phyloP scores from a whole-genome alignment of 331 rosid genomes.

The Dryas integrifolia region DNA sequence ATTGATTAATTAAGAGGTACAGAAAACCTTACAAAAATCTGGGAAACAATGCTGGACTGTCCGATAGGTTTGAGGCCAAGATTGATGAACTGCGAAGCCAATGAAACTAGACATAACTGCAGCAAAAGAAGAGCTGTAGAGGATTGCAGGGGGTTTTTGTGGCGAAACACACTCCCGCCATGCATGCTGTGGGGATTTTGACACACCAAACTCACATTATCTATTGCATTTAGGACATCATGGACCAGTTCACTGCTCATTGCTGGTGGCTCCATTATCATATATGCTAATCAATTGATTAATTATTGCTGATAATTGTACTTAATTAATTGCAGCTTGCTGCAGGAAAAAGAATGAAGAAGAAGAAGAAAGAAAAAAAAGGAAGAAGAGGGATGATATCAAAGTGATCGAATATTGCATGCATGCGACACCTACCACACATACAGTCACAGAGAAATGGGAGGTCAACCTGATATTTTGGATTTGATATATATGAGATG shows the following conservation, averaged over 20 bases:
- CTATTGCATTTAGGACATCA: background rate
- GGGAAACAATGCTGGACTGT: slow-evolving; percentile 63
- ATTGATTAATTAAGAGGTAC: too few relatives aligned
- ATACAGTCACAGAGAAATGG: background rate
- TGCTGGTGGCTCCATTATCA: too few relatives aligned
- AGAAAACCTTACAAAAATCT: slow-evolving; percentile 54
- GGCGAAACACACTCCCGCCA: background rate
- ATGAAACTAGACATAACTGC: slow-evolving; percentile 44
- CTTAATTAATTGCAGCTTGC: background rate
- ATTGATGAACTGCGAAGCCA: slow-evolving; percentile 35
- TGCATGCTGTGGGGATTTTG: slow-evolving; percentile 25
- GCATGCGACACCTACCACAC: background rate
- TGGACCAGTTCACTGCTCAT: background rate
- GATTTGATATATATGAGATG: background rate
- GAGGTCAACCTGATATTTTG: slow-evolving; percentile 42
- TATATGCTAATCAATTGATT: too few relatives aligned
- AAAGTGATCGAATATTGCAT: background rate
- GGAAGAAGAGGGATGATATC: background rate
- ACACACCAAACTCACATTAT: slow-evolving; percentile 42
- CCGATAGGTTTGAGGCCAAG: slow-evolving; percentile 51
- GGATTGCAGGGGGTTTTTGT: slow-evolving; percentile 34
- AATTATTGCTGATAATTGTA: too few relatives aligned
- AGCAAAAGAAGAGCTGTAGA: slow-evolving; percentile 47
- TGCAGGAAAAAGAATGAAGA: background rate
- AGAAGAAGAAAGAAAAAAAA: background rate